These are phyloP conservation scores for Magnaporthales sp. DNA, from an alignment of 2,329 filamentous ascomycete species.

Conservation along the genomic window DNA sequence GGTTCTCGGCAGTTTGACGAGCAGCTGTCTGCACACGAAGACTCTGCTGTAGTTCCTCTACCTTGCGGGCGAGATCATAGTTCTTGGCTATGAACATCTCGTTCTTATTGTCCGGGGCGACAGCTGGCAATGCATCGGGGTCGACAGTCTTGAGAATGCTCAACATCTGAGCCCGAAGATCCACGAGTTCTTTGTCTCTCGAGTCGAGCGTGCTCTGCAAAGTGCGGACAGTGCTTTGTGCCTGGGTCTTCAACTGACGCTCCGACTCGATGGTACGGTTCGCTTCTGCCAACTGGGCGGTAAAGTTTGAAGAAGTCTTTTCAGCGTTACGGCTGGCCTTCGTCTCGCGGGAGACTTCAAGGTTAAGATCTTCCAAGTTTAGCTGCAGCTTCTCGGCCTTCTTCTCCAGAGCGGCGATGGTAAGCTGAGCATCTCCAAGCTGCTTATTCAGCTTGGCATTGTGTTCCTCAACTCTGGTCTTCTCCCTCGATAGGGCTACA, in stretches of 20 bases:
- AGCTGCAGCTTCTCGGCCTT: conserved; percentile 88
- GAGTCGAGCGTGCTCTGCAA: conserved; percentile 72
- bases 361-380: conserved; percentile 82
- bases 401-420: conserved; percentile 79
- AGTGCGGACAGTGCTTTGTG: conserved; percentile 75
- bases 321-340: conserved; percentile 86
- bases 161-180: conserved; percentile 72
- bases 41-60: conserved; percentile 83
- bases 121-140: conserved; percentile 33
- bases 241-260: conserved; percentile 73
- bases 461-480: conserved; percentile 73
- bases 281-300: conserved; percentile 76
- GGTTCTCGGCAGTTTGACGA: conserved; percentile 71
- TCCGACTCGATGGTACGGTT: conserved; percentile 89
- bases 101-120: conserved; percentile 17
- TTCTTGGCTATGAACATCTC: conserved; percentile 64
- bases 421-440: conserved; percentile 75
- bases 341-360: conserved; percentile 83
- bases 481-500: conserved; percentile 70
- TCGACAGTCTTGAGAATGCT: conserved; percentile 81
- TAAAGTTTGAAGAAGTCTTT: conserved; percentile 72
- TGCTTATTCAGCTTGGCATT: conserved; percentile 74
- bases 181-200: conserved; percentile 70
- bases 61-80: conserved; percentile 77
- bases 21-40: conserved; percentile 76